Base-by-base conservation (phyloP, 768 basidiomycete species). In the Termitomyces sp. region DNA sequence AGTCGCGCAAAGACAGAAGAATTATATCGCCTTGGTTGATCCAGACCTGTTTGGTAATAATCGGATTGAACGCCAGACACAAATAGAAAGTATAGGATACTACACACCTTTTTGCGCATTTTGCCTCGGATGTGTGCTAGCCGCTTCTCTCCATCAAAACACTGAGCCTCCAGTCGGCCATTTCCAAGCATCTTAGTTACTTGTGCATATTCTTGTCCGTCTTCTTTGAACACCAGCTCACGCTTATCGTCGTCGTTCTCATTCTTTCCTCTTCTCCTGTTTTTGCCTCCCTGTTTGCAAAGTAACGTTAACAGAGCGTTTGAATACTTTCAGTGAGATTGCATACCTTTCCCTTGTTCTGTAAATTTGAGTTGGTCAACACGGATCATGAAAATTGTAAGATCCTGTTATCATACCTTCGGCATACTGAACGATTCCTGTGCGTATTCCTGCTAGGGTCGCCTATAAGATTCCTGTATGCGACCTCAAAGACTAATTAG, bases 191-290 rank as follows among this genome's bases (percentile, higher is more conserved):
- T 99, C 79, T 98, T 99, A 54, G 77, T 87, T 52, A 98, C 97
- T 72, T 98, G 97, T 16, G 94, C 97, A 72, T 99, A 99, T 73
- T 98, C 94, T 74, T 99, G 97, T 7, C 96, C 96, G 68, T 98
- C 97, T 73, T 98, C 96, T 67, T 92, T 89, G 81, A 98, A 98
- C 41, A 98, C 94, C 56, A 98, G 84, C 73, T 99, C 97, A 66
- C 97, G 90, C 81, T 98, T 98, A 78, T 97, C 92, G 66, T 92
- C 91, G 56, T 98, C 97, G 76, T 96, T 97, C 79, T 99, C 96
- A 76, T 98, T 98, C 85, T 99, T 99, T 82, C 97, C 97, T 77
- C 97, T 84, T 84, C 97, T 84, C 76, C 96, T 85, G 79, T 98
- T 99, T 83, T 99, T 98, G 61, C 96, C 97, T 72, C 96, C 96